Evolutionary conservation across 768 basidiomycete genomes (phyloP).

Genomic region (Suillus lakei): DNA sequence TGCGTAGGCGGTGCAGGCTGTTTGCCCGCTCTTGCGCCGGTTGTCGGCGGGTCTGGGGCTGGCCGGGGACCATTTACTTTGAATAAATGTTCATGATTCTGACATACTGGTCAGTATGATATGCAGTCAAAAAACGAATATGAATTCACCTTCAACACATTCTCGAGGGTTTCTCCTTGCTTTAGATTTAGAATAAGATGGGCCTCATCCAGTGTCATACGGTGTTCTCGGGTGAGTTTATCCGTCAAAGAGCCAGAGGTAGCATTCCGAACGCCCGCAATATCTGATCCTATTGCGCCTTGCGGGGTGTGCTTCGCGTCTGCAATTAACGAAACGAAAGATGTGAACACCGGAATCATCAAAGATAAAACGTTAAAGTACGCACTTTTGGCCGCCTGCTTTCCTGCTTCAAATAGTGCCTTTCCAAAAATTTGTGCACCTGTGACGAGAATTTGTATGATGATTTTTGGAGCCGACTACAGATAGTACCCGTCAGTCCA

Average conservation of each 20-base stretch:
- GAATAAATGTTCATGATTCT: slow-evolving; percentile 96
- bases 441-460: slow-evolving; percentile 80
- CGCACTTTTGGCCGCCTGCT: slow-evolving; percentile 93
- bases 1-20: slow-evolving; percentile 50
- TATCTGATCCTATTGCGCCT: slow-evolving; percentile 66
- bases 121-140: neutral
- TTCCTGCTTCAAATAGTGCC: slow-evolving; percentile 88
- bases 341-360: slow-evolving; percentile 1
- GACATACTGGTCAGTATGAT: slow-evolving; percentile 9
- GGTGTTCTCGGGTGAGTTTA: slow-evolving; percentile 80
- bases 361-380: slow-evolving; percentile 12
- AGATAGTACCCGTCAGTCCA: neutral
- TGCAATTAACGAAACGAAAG: slow-evolving; percentile 32
- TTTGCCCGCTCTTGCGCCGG: slow-evolving; percentile 44
- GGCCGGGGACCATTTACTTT: slow-evolving; percentile 83
- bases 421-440: slow-evolving; percentile 87
- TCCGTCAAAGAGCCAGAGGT: slow-evolving; percentile 79
- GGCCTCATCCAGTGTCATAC: slow-evolving; percentile 96
- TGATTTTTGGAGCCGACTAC: slow-evolving; percentile 78
- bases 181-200: slow-evolving; percentile 90
- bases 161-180: slow-evolving; percentile 69
- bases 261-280: slow-evolving; percentile 74
- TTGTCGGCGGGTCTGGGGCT: slow-evolving; percentile 49
- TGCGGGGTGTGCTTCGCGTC: slow-evolving; percentile 87
- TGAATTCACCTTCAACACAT: slow-evolving; percentile 67